These are phyloP conservation scores for Paraphoma sp. DNA, from an alignment of 2,329 filamentous ascomycete species.

Conservation along the genomic window DNA sequence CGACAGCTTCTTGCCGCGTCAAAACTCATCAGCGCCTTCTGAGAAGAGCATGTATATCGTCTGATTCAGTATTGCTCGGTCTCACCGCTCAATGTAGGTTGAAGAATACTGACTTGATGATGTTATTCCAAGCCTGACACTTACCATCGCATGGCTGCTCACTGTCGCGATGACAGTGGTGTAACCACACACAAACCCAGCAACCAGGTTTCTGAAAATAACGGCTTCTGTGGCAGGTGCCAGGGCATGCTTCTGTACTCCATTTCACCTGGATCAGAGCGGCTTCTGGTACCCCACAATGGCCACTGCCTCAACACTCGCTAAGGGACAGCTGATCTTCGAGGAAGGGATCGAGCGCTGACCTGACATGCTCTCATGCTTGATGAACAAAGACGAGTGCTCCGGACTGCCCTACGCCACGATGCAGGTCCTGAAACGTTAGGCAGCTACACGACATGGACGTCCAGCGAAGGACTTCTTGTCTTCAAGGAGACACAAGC, in stretches of 20 bases:
- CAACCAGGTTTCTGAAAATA: constrained; percentile 40
- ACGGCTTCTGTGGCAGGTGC: constrained; percentile 42
- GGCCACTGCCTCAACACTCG: not conserved
- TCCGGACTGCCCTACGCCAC: constrained; percentile 14
- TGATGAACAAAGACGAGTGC: not conserved
- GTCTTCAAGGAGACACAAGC: constrained; percentile 13
- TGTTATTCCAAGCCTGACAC: constrained; percentile 12
- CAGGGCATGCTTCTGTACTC: constrained; percentile 34
- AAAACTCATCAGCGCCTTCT: not conserved
- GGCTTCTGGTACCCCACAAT: constrained; percentile 7
- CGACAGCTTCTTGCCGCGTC: not conserved
- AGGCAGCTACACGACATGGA: constrained; percentile 25
- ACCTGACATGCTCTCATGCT: not conserved
- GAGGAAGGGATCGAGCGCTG: not conserved
- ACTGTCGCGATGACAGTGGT: constrained; percentile 24
- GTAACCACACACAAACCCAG: constrained; percentile 38
- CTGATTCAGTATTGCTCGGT: not conserved
- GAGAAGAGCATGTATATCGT: not conserved
- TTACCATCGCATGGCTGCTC: constrained; percentile 35
- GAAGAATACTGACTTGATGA: constrained; percentile 6
- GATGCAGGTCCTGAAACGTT: constrained; percentile 30
- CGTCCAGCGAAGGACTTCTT: constrained; percentile 15
- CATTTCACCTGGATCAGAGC: constrained; percentile 7
- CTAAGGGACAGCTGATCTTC: not conserved
- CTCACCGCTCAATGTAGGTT: constrained; percentile 1